Percentiles rank a stretch among this genome's conserved stretches.
Evolutionary conservation across 306 rosid genomes (phyloP).

Genomic region (Myrica gale): DNA sequence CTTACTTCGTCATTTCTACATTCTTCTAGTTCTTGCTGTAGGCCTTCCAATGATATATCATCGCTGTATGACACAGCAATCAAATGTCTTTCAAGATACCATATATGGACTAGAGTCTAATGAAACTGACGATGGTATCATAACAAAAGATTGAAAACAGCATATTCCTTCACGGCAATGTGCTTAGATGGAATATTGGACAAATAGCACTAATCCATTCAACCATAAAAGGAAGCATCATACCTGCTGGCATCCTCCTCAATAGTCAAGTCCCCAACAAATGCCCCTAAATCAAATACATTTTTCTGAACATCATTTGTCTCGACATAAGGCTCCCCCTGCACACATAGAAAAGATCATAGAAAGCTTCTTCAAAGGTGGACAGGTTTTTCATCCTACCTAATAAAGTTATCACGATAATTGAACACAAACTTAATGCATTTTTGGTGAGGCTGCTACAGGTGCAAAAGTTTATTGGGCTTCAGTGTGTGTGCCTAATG

Average conservation of each 20-base stretch:
- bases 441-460: too few relatives aligned
- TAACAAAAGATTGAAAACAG: background rate
- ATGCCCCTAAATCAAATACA: slow-evolving; percentile 69
- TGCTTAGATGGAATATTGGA: background rate
- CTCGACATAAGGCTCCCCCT: slow-evolving; percentile 46
- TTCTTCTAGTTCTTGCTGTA: slow-evolving; percentile 90
- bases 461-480: too few relatives aligned
- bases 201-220: background rate
- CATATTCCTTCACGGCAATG: background rate
- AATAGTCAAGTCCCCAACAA: slow-evolving; percentile 71
- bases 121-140: background rate
- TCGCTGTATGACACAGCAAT: slow-evolving; percentile 46
- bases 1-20: slow-evolving; percentile 77
- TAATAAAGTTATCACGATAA: background rate
- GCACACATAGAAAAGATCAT: slow-evolving; percentile 5
- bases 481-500: too few relatives aligned
- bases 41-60: slow-evolving; percentile 84
- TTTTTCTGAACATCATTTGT: slow-evolving; percentile 39
- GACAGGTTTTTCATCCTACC: background rate
- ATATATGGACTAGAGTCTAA: background rate
- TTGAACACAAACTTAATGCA: background rate
- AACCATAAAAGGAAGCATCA: background rate
- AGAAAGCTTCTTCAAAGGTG: background rate
- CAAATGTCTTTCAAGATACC: slow-evolving; percentile 1
- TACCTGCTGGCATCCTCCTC: slow-evolving; percentile 83